Evolutionary conservation across 139 green algal genomes (phyloP).

Genomic region (Mychonastes homosphaera): DNA sequence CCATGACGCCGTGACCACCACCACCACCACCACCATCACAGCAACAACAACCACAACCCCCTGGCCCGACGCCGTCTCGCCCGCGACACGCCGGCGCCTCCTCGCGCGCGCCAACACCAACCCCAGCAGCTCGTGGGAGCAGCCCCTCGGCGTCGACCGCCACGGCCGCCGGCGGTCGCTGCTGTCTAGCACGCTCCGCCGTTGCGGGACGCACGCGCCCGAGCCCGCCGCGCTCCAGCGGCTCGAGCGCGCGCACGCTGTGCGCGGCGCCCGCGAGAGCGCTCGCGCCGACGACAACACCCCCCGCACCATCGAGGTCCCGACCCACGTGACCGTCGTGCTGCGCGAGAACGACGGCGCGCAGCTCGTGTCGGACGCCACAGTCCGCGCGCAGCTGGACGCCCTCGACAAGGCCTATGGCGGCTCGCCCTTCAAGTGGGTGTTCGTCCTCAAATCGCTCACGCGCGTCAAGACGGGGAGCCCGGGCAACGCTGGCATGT

Average conservation of each 20-base stretch:
- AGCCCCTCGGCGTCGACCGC: slow-evolving; percentile 1
- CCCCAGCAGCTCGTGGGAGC: slow-evolving; percentile 3
- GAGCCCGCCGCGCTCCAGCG: background rate
- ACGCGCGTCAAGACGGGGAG: slow-evolving; percentile 1
- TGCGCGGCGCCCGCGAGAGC: slow-evolving; percentile 11
- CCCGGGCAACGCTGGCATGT: slow-evolving; percentile 22
- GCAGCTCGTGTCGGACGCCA: slow-evolving; percentile 7
- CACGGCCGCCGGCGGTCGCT: slow-evolving; percentile 11
- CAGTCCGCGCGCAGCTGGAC: slow-evolving; percentile 7
- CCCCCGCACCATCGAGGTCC: background rate
- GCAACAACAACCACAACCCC: no score
- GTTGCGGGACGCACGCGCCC: slow-evolving; percentile 11
- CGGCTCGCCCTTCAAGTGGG: slow-evolving; percentile 13
- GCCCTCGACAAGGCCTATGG: slow-evolving; percentile 19
- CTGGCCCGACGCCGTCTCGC: no score
- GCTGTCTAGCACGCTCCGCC: slow-evolving; percentile 12
- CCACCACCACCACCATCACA: no score
- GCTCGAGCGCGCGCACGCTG: slow-evolving; percentile 13
- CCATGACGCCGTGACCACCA: background rate
- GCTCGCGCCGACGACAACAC: background rate
- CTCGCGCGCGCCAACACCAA: no score
- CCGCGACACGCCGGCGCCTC: no score
- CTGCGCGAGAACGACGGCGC: slow-evolving; percentile 11
- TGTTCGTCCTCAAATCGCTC: slow-evolving; percentile 7
- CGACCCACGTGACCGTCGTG: slow-evolving; percentile 16